Base-by-base conservation (phyloP, 2,329 filamentous ascomycete species). In the Aureobasidium lini region DNA sequence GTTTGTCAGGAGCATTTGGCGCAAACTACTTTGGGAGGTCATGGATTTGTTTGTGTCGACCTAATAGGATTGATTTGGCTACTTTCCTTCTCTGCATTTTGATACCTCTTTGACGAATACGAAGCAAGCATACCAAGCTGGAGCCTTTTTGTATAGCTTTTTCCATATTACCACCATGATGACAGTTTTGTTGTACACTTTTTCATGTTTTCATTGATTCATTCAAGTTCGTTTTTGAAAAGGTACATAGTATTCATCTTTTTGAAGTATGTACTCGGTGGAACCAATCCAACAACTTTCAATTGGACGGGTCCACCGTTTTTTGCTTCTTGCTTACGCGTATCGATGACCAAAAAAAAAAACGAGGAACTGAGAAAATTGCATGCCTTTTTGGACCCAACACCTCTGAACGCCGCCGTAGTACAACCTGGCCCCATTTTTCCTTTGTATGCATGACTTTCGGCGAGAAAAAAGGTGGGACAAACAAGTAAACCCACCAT, bases 381-480 rank as follows among this genome's bases (percentile, higher is more conserved):
- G n/a, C 40, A 54, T 54, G 50, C 50, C 50, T 54, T 43, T 54
- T 54, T 40, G 18, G 9, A 43, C 50, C 37, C 50, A 52, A 52
- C 49, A 52, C 50, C 37, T 54, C 9, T 32, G 29, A 54, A 54
- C 50, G 50, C 50, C 50, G 39, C 18, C 48, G 11, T 36, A 36
- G 48, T 40, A 52, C 36, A 52, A 52, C 48, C 48, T 31, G 39
- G 28, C 10, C 23, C 36, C 47, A 7, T 42, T 42, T 16, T 23
- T 16, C 49, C 36, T 23, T 42, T 54, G 40, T 40, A 54, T 54
- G 50, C 50, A 54, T 54, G 50, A 54, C 50, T 54, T 54, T 42
- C 6, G 11, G 34, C 48, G 36, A 36, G 16, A 8, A 40, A 40
- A n/a, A 40, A 40, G 15, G 37, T n/a, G 37, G 37, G 37, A 40